phyloP scores from a whole-genome alignment of 352 stramenopile genomes.

The Globisporangium alternatum region DNA sequence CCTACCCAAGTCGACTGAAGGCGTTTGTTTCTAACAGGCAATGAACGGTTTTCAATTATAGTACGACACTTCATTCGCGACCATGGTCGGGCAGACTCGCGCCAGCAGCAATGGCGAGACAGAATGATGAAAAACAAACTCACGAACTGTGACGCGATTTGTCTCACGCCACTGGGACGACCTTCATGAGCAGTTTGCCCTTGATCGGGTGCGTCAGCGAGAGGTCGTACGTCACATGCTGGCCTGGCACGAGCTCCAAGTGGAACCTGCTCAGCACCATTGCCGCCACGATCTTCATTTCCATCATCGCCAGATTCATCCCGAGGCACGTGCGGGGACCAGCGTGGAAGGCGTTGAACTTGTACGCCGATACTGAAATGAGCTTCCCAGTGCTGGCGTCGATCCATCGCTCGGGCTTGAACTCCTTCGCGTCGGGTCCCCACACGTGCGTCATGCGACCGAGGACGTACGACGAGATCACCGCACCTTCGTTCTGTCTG shows the following conservation, averaged over 20 bases:
- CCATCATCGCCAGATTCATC: slow-evolving; percentile 70
- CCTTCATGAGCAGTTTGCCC: slow-evolving; percentile 19
- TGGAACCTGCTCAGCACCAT: slow-evolving; percentile 32
- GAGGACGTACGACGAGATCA: slow-evolving; percentile 48
- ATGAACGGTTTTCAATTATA: too few relatives aligned
- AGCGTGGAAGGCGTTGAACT: slow-evolving; percentile 74
- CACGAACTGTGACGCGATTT: background rate
- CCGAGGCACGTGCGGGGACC: slow-evolving; percentile 70
- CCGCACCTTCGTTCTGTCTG: slow-evolving; percentile 23
- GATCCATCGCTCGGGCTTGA: slow-evolving; percentile 70
- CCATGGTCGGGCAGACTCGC: too few relatives aligned
- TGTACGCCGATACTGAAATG: slow-evolving; percentile 36
- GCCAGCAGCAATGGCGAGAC: too few relatives aligned
- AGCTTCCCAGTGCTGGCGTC: slow-evolving; percentile 33
- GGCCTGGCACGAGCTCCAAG: slow-evolving; percentile 23
- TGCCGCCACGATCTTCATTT: slow-evolving; percentile 56
- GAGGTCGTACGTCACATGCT: slow-evolving; percentile 30
- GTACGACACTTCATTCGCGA: too few relatives aligned
- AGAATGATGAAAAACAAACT: too few relatives aligned
- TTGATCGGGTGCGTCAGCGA: slow-evolving; percentile 37
- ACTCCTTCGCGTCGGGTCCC: slow-evolving; percentile 49
- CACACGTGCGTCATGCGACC: slow-evolving; percentile 56
- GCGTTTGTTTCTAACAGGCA: too few relatives aligned
- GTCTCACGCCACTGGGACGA: background rate
- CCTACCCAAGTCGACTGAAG: too few relatives aligned